phyloP scores from a whole-genome alignment of 2,329 filamentous ascomycete species.

The Sporothrix curviconia region DNA sequence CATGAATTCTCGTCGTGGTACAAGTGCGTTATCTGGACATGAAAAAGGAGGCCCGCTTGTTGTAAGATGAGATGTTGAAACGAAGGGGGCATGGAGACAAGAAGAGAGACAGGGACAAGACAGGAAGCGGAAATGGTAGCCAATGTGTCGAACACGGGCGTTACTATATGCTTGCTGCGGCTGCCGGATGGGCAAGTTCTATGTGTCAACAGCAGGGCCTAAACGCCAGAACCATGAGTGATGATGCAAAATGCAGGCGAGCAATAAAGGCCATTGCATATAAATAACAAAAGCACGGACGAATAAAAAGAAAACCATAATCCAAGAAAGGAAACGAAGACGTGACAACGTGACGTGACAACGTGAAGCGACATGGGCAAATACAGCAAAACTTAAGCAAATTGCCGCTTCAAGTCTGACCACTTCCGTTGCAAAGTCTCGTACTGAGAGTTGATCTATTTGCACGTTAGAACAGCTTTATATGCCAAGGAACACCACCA shows the following conservation, averaged over 20 bases:
- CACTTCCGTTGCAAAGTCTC: conserved; percentile 71
- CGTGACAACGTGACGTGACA: too few species aligned
- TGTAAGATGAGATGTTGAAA: neutral
- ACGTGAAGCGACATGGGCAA: too few species aligned
- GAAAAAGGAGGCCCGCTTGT: neutral
- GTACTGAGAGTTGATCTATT: conserved; percentile 61
- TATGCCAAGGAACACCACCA: too few species aligned
- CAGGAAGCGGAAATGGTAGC: neutral
- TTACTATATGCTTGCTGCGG: neutral
- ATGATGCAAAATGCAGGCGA: conserved; percentile 5
- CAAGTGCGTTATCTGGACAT: neutral
- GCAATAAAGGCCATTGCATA: neutral
- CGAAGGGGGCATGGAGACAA: neutral
- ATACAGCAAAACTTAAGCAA: conserved; percentile 31
- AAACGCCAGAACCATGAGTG: conserved; percentile 11
- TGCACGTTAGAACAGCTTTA: too few species aligned
- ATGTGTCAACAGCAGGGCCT: neutral
- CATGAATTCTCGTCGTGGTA: neutral
- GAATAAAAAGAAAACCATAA: neutral
- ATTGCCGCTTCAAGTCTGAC: conserved; percentile 62
- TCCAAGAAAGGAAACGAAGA: neutral
- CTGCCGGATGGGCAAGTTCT: neutral
- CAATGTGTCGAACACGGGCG: conserved; percentile 12
- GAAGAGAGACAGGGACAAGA: neutral
- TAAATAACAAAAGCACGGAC: neutral